Evolutionary conservation across 345 rosid genomes (phyloP).

Genomic region (Conringia planisiliqua): DNA sequence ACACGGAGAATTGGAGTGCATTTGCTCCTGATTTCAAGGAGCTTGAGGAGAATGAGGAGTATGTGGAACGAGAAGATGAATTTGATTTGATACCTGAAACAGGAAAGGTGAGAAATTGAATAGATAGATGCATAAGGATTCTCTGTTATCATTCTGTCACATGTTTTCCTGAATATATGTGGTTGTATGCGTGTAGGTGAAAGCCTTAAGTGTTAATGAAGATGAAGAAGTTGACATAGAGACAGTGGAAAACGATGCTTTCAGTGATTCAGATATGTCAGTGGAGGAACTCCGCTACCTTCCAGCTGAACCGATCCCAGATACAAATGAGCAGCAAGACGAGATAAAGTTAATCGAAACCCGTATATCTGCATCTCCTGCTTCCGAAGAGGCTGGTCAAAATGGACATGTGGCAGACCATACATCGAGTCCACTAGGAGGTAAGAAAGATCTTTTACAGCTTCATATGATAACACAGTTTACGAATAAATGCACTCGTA

Average conservation of each 20-base stretch:
- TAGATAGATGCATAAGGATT: not conserved
- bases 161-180: slow-evolving; percentile 21
- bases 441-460: slow-evolving; percentile 38
- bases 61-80: slow-evolving; percentile 95
- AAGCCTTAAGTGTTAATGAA: slow-evolving; percentile 73
- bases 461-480: not conserved
- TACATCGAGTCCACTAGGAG: slow-evolving; percentile 73
- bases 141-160: not conserved
- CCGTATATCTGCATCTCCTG: slow-evolving; percentile 74
- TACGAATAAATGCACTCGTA: too few species aligned
- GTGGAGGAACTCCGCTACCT: slow-evolving; percentile 90
- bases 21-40: slow-evolving; percentile 99
- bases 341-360: slow-evolving; percentile 62
- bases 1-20: slow-evolving; percentile 99
- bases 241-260: slow-evolving; percentile 74
- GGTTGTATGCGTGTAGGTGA: slow-evolving; percentile 51
- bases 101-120: slow-evolving; percentile 61
- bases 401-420: slow-evolving; percentile 60
- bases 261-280: slow-evolving; percentile 96
- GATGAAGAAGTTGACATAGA: slow-evolving; percentile 94
- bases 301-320: slow-evolving; percentile 89
- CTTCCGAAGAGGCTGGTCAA: slow-evolving; percentile 73
- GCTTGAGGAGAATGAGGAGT: slow-evolving; percentile 99
- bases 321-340: slow-evolving; percentile 65
- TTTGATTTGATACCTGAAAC: slow-evolving; percentile 89